Evolutionary conservation across 257 asterid genomes (phyloP).

Genomic region (Solanum habrochaites): DNA sequence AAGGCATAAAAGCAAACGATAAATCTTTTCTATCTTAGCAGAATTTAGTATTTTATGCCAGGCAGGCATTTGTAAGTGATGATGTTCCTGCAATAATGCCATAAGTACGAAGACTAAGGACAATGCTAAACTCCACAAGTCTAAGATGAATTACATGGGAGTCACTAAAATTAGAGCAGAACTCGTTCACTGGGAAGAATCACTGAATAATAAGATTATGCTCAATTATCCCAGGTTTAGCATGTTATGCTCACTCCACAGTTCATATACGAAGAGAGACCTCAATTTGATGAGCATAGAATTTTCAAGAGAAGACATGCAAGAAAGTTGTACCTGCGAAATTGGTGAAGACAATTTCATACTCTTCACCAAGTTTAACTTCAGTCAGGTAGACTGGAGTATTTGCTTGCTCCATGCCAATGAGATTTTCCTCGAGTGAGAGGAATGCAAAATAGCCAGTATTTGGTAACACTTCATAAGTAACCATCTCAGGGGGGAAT

Average conservation of each 20-base stretch:
- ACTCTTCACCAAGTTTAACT: conserved; percentile 8
- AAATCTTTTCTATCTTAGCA: background rate
- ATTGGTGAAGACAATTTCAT: conserved; percentile 26
- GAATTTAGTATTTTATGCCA: background rate
- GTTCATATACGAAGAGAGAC: background rate
- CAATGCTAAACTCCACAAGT: background rate
- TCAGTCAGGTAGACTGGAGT: conserved; percentile 11
- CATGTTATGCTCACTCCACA: background rate
- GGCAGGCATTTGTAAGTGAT: background rate
- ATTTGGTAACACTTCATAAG: conserved; percentile 33
- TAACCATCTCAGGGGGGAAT: conserved; percentile 18
- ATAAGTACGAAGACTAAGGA: background rate
- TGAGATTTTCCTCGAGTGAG: background rate
- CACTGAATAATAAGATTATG: background rate
- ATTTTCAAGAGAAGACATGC: background rate
- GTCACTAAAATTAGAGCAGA: background rate
- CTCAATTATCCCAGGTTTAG: background rate
- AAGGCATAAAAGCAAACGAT: background rate
- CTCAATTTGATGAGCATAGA: background rate
- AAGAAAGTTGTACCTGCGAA: conserved; percentile 1
- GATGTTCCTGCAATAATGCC: background rate
- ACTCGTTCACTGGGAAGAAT: background rate
- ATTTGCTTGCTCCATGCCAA: background rate
- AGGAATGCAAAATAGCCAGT: conserved; percentile 30
- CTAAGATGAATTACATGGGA: background rate